phyloP scores from a whole-genome alignment of 2,329 filamentous ascomycete species.

The Sporothrix humicola region DNA sequence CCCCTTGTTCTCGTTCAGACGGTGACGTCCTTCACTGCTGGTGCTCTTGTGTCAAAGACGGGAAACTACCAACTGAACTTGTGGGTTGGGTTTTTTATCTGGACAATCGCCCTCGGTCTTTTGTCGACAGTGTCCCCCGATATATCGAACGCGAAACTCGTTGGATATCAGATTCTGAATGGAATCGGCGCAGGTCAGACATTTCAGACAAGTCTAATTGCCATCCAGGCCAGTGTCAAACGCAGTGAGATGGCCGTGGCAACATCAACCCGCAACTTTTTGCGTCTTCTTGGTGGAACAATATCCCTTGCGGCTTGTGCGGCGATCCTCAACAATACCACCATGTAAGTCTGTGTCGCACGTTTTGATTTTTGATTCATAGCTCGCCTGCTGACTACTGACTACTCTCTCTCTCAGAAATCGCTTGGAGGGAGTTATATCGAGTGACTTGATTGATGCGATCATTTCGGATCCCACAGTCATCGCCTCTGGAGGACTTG shows the following conservation, averaged over 20 bases:
- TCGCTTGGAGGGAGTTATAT: neutral
- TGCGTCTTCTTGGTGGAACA: constrained; percentile 12
- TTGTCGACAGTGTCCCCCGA: neutral
- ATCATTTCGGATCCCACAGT: neutral
- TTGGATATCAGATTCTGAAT: constrained; percentile 12
- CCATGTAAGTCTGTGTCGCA: neutral
- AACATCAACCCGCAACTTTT: neutral
- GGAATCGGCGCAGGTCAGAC: constrained; percentile 8
- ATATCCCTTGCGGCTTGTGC: neutral
- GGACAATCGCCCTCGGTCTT: constrained; percentile 8
- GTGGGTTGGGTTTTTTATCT: constrained; percentile 9
- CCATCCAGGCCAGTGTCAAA: constrained; percentile 10
- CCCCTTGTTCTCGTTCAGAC: constrained; percentile 36
- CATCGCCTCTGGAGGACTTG: neutral
- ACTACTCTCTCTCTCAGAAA: neutral
- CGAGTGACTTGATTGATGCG: neutral
- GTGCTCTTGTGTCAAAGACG: constrained; percentile 33
- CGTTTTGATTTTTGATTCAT: no score
- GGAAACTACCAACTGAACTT: constrained; percentile 31
- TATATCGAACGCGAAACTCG: neutral
- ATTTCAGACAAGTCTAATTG: neutral
- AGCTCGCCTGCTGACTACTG: no score
- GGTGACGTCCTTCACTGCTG: constrained; percentile 31
- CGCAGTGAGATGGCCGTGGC: constrained; percentile 19
- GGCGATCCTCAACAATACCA: constrained; percentile 19